These are phyloP conservation scores for Venturia pyrina DNA, from an alignment of 2,329 filamentous ascomycete species.

Conservation along the genomic window DNA sequence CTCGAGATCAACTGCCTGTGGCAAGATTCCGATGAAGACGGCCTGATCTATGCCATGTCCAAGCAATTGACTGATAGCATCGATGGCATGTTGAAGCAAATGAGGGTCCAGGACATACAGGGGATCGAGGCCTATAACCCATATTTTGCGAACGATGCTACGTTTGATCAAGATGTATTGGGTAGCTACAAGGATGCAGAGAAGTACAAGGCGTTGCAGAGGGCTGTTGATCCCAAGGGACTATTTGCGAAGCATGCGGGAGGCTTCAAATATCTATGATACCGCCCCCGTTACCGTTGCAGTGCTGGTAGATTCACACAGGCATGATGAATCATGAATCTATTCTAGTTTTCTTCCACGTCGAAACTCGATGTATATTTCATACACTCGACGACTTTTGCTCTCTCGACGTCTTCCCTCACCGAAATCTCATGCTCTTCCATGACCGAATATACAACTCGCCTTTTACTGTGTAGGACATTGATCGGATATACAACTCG, in stretches of 20 bases:
- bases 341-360: too few relatives aligned
- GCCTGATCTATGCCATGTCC: constrained; percentile 10
- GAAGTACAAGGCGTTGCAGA: constrained; percentile 24
- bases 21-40: constrained; percentile 16
- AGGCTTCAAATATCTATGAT: constrained; percentile 20
- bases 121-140: not conserved
- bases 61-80: constrained; percentile 16
- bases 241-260: constrained; percentile 19
- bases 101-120: not conserved
- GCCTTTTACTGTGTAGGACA: too few relatives aligned
- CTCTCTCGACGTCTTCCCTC: too few relatives aligned
- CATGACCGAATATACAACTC: too few relatives aligned
- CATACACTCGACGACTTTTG: too few relatives aligned
- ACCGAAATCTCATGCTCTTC: too few relatives aligned
- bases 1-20: constrained; percentile 17
- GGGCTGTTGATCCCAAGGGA: constrained; percentile 21
- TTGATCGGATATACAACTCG: too few relatives aligned
- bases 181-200: constrained; percentile 22
- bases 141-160: constrained; percentile 20
- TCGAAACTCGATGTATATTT: too few relatives aligned
- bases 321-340: too few relatives aligned
- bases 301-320: too few relatives aligned
- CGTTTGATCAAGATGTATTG: constrained; percentile 24
- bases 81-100: constrained; percentile 10
- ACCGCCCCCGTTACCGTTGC: too few relatives aligned